Conservation (phyloP, 2,329 filamentous ascomycete genomes). For the Aureobasidium namibiae region DNA sequence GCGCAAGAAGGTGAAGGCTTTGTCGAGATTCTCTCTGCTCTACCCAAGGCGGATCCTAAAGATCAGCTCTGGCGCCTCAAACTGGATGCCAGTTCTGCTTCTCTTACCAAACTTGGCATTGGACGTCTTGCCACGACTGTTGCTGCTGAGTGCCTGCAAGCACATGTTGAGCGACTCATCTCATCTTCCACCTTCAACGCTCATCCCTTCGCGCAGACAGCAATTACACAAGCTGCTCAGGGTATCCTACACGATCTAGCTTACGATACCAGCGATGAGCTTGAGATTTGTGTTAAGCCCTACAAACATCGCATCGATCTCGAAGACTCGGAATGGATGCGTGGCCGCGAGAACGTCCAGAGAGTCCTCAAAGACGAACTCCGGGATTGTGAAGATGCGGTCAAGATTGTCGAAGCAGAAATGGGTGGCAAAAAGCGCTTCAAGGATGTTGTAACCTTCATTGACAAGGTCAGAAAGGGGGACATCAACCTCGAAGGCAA, state of each 20-base stretch:
- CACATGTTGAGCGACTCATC: constrained; percentile 72
- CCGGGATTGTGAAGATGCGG: constrained; percentile 69
- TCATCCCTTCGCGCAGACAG: constrained; percentile 85
- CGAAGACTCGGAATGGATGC: constrained; percentile 79
- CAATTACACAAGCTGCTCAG: constrained; percentile 85
- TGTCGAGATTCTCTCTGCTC: constrained; percentile 55
- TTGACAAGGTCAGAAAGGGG: constrained; percentile 81
- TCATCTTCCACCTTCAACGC: constrained; percentile 73
- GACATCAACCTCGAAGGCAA: constrained; percentile 78
- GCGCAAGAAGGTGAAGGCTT: constrained; percentile 29
- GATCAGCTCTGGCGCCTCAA: constrained; percentile 76
- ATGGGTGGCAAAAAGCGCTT: constrained; percentile 80
- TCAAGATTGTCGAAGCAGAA: constrained; percentile 64
- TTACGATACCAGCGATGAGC: constrained; percentile 94
- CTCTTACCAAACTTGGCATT: constrained; percentile 88
- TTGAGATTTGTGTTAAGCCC: constrained; percentile 98
- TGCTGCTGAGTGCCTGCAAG: constrained; percentile 78
- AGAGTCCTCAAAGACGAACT: constrained; percentile 81
- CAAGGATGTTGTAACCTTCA: constrained; percentile 80
- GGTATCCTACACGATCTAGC: constrained; percentile 89
- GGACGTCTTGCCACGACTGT: constrained; percentile 87
- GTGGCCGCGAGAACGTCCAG: constrained; percentile 74
- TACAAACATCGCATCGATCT: constrained; percentile 98
- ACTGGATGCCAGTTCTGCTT: constrained; percentile 82
- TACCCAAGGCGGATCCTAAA: constrained; percentile 75